These are phyloP conservation scores for Penicillium cinerascens DNA, from an alignment of 495 filamentous ascomycete genomes.

Conservation along the genomic window DNA sequence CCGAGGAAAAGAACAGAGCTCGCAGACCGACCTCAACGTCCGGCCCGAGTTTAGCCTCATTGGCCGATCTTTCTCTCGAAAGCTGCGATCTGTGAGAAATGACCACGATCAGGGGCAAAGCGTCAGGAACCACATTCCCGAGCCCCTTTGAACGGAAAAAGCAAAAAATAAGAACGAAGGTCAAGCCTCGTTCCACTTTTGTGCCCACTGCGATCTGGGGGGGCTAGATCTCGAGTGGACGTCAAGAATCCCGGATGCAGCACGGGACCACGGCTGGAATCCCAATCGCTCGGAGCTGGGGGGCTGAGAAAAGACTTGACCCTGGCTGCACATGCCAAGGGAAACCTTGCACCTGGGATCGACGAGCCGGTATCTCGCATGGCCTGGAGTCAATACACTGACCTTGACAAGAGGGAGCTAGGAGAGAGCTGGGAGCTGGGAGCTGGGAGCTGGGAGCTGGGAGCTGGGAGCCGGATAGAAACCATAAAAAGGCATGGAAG, in stretches of 20 bases:
- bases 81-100: slow-evolving; percentile 9
- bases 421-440: too few relatives aligned
- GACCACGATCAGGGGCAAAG: slow-evolving; percentile 3
- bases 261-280: slow-evolving; percentile 12
- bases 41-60: neutral
- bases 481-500: neutral
- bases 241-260: neutral
- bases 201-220: neutral
- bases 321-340: slow-evolving; percentile 20
- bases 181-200: neutral
- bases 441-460: too few relatives aligned
- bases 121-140: slow-evolving; percentile 11
- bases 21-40: neutral
- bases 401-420: too few relatives aligned
- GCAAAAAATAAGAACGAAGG: neutral
- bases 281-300: slow-evolving; percentile 20
- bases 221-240: neutral
- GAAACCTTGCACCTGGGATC: slow-evolving; percentile 14
- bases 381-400: too few relatives aligned
- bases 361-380: slow-evolving; percentile 21
- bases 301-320: slow-evolving; percentile 21
- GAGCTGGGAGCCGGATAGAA: too few relatives aligned
- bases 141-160: neutral
- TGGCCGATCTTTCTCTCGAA: slow-evolving; percentile 10
- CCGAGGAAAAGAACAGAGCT: neutral